Conservation (phyloP, 495 filamentous ascomycete species). For the Bathelium albidoporum region DNA sequence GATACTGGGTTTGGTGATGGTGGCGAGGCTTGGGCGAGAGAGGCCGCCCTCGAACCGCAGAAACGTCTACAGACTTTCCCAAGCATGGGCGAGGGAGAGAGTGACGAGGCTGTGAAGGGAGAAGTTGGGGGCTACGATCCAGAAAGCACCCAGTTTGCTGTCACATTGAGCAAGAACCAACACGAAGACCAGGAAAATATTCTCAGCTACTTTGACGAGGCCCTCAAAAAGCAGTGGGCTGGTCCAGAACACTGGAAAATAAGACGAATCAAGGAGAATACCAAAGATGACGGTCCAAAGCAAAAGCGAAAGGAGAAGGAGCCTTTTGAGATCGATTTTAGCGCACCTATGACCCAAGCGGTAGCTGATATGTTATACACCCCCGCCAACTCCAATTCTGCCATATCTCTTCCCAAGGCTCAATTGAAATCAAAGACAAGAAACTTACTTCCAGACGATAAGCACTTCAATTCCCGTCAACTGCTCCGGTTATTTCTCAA, state of each 20-base stretch:
- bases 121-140: conserved; percentile 52
- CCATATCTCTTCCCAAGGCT: conserved; percentile 76
- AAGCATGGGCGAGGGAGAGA: conserved; percentile 43
- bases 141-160: conserved; percentile 52
- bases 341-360: conserved; percentile 54
- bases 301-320: conserved; percentile 79
- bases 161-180: conserved; percentile 56
- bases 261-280: conserved; percentile 78
- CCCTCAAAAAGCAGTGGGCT: conserved; percentile 94
- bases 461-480: conserved; percentile 92
- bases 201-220: conserved; percentile 92
- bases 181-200: conserved; percentile 76
- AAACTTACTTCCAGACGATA: conserved; percentile 93
- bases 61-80: conserved; percentile 44
- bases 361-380: conserved; percentile 77
- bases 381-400: conserved; percentile 66
- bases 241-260: conserved; percentile 98
- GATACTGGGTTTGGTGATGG: conserved; percentile 66
- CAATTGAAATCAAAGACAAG: conserved; percentile 91
- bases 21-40: conserved; percentile 61
- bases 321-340: conserved; percentile 88
- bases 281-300: conserved; percentile 44
- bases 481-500: conserved; percentile 87
- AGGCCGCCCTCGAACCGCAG: conserved; percentile 55
- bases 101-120: conserved; percentile 33